Base-by-base conservation (phyloP, 2,329 filamentous ascomycete genomes). In the Cercospora sp. region DNA sequence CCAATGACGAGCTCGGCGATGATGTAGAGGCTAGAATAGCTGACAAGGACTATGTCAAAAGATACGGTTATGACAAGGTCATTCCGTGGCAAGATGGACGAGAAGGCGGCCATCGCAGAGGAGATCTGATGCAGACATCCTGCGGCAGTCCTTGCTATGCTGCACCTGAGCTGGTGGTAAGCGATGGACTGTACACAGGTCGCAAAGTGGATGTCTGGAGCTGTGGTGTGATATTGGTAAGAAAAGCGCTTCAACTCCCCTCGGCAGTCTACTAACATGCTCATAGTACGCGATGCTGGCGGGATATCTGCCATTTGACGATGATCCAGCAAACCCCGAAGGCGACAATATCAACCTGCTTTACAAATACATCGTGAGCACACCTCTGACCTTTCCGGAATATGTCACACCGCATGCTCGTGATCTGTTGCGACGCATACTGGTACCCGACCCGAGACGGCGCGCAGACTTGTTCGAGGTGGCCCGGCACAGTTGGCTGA, bases 171-270 rank as follows among this genome's bases (percentile, higher is more conserved):
- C 85, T 99, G 64, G 95, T 99, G 13, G 95, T 99, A 69, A 98
- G 93, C 79, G 95, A 99, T 80, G 97, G 94, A 16, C 83, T 99
- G 7, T 99, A 99, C 81, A 99, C 95, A 1, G 95, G 95, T 58
- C 89, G 94, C 63, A 99, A 99, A 81, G 95, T 99, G 28, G 95
- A 99, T 78, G 95, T 99, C 40, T 99, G 95, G 95, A 98, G 95
- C 80, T 99, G 95, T 79, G 95, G 95, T 81, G 95, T 99, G 45
- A 99, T 99, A 77, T 80, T 99, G 86, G 94, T 97, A 86, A 82
- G 92, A 85, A 28, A 61, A 12, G 6, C 16, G 18, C 45, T 16
- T 13, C 26, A 13, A 51, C 64, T 31, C 16, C 6, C 13, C 9
- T 26, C 20, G 18, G n/a, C 45, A 62, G 57, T 53, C 18, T 66